Conservation (phyloP, 768 basidiomycete species). For the Amylocystis lapponica region DNA sequence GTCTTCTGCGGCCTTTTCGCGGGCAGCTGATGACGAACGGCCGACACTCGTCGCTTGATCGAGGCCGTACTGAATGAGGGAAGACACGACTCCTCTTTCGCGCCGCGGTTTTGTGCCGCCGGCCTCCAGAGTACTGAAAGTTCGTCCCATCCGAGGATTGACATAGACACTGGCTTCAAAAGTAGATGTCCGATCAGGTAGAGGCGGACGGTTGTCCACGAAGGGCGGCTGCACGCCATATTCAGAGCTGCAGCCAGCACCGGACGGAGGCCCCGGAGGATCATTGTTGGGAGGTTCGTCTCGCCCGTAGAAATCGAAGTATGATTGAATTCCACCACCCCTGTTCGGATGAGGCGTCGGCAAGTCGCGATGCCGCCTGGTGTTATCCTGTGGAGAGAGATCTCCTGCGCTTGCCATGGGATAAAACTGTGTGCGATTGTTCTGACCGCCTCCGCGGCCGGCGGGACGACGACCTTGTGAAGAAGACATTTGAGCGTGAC, state of each 20-base stretch:
- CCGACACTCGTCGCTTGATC: neutral
- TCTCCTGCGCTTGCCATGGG: too few relatives aligned
- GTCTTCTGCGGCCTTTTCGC: slow-evolving; percentile 1
- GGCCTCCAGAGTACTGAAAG: slow-evolving; percentile 10
- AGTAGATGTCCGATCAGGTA: slow-evolving; percentile 2
- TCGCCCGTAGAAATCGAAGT: neutral
- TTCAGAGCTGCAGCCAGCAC: neutral
- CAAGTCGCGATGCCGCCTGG: too few relatives aligned
- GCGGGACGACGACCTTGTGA: too few relatives aligned
- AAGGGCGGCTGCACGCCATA: neutral
- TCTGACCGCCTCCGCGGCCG: too few relatives aligned
- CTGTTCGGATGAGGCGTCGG: neutral
- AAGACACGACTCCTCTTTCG: slow-evolving; percentile 3
- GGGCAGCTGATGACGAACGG: slow-evolving; percentile 3
- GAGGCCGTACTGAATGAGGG: slow-evolving; percentile 7
- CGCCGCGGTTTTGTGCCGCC: neutral
- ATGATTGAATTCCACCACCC: neutral
- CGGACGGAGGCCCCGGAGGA: neutral
- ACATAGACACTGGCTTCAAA: neutral
- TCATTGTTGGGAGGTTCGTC: neutral
- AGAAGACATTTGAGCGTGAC: too few relatives aligned
- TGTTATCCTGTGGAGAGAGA: too few relatives aligned
- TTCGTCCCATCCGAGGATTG: neutral
- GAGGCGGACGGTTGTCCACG: slow-evolving; percentile 1
- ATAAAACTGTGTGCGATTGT: too few relatives aligned